phyloP scores from a whole-genome alignment of 2,329 filamentous ascomycete species.

The Exophiala oligosperma region DNA sequence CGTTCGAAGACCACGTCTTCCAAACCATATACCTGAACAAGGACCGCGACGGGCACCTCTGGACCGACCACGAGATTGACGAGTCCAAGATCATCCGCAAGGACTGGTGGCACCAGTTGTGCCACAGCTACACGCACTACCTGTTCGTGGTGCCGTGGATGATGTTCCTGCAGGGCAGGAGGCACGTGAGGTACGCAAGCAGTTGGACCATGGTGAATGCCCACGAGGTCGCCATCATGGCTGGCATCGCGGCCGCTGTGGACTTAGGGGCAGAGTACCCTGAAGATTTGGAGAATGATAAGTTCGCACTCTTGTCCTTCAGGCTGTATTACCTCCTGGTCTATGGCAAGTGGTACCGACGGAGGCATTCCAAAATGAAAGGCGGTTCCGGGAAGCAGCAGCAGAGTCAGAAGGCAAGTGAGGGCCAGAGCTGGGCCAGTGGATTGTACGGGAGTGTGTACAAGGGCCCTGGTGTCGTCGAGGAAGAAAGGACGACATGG shows the following conservation, averaged over 20 bases:
- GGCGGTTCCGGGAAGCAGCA: not conserved
- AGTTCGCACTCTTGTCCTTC: constrained; percentile 61
- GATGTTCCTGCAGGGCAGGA: constrained; percentile 69
- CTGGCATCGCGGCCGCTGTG: constrained; percentile 69
- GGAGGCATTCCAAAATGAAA: constrained; percentile 4
- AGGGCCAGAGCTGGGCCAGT: constrained; percentile 56
- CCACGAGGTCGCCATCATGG: constrained; percentile 70
- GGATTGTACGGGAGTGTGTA: constrained; percentile 62
- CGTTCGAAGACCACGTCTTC: constrained; percentile 64
- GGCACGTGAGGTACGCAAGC: constrained; percentile 63
- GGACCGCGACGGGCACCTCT: constrained; percentile 53
- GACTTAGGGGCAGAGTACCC: constrained; percentile 65
- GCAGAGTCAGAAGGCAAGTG: constrained; percentile 37
- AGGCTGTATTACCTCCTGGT: constrained; percentile 61
- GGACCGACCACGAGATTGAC: constrained; percentile 59
- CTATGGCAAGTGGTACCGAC: constrained; percentile 61
- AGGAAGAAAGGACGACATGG: constrained; percentile 57
- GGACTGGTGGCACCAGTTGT: constrained; percentile 65
- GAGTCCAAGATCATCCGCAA: constrained; percentile 56
- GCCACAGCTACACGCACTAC: constrained; percentile 62
- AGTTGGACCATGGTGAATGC: constrained; percentile 67
- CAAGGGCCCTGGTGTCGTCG: constrained; percentile 57
- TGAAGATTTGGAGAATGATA: constrained; percentile 62
- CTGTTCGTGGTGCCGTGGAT: constrained; percentile 66
- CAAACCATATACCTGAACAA: constrained; percentile 66